A percentile compares a stretch with the other conserved stretches of the same genome.
These are phyloP conservation scores for Ascochyta koolunga DNA, from an alignment of 2,329 filamentous ascomycete genomes.

Conservation along the genomic window DNA sequence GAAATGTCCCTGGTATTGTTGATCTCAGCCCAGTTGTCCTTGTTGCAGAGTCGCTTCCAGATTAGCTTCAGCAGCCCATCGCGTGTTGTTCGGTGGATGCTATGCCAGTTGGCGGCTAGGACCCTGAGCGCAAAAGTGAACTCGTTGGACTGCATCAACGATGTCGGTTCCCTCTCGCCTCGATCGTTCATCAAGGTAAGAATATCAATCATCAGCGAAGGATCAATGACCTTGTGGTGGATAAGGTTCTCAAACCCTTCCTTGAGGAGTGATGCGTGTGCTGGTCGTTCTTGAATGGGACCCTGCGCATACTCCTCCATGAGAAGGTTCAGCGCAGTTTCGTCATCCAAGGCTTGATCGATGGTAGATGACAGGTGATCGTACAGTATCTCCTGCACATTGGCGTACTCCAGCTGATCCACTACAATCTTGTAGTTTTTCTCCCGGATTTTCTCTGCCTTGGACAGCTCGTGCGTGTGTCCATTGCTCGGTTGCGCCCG, in stretches of 20 bases:
- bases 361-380: conserved; percentile 72
- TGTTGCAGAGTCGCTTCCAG: conserved; percentile 85
- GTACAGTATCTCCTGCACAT: conserved; percentile 80
- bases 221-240: conserved; percentile 69
- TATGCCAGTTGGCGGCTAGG: conserved; percentile 59
- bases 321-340: conserved; percentile 77
- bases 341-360: conserved; percentile 75
- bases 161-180: conserved; percentile 45
- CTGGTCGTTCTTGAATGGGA: conserved; percentile 63
- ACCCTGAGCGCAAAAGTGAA: conserved; percentile 76
- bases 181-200: conserved; percentile 77
- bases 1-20: conserved; percentile 78
- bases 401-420: conserved; percentile 69
- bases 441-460: conserved; percentile 49
- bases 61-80: conserved; percentile 67
- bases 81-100: conserved; percentile 52
- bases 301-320: conserved; percentile 68
- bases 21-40: conserved; percentile 82
- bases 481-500: conserved; percentile 40
- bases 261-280: conserved; percentile 73
- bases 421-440: conserved; percentile 53
- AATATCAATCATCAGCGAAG: conserved; percentile 69
- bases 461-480: conserved; percentile 33
- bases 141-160: conserved; percentile 60
- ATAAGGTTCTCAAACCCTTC: conserved; percentile 73